Base-by-base conservation (phyloP, 1,139 yeast species). In the Yamadazyma diospyri region DNA sequence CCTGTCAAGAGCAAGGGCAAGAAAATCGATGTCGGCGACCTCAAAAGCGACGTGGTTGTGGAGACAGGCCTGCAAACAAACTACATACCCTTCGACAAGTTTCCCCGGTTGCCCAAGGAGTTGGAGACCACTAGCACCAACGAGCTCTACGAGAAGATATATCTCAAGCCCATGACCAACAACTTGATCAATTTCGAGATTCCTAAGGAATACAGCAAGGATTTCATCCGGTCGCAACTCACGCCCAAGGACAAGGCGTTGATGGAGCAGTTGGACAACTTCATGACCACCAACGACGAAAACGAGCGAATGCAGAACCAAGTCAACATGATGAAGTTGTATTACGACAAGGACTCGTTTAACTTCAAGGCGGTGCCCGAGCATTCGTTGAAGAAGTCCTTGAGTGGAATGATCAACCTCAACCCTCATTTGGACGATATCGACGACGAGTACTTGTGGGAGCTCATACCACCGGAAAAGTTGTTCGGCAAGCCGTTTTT, bases 401-500 rank as follows among this genome's bases (percentile, higher is more conserved):
- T 68, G 25, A 62, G 69, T 34, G 72, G 72, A 5, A 60, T 65
- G 63, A 54, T 63, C 18, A 59, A 59, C 30, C 43, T 64, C 36
- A 66, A 67, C 40, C 61, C 63, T 3, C 50, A 53, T 14, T 50
- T 68, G 37, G 53, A 57, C 12, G 62, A 59, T 30, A 57, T 69
- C 11, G 62, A 61, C 33, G 71, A 69, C 40, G 67, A 60, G 23
- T 65, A 61, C 37, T 55, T 69, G 25, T 67, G 74, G 73, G 50
- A 59, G 11, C 37, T 64, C 27, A 49, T 63, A 22, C 73, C 73
- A 2, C 52, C 53, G 27, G 61, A 55, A 14, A 57, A 56, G 32
- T 44, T 59, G 24, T 66, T 59, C 47, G 70, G 65, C 7, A 46
- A 45, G 4, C 64, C 67, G 10, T 72, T 72, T 2, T 64, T 57